Base-by-base conservation (phyloP, 495 filamentous ascomycete species). In the Thermothielavioides terrestris region DNA sequence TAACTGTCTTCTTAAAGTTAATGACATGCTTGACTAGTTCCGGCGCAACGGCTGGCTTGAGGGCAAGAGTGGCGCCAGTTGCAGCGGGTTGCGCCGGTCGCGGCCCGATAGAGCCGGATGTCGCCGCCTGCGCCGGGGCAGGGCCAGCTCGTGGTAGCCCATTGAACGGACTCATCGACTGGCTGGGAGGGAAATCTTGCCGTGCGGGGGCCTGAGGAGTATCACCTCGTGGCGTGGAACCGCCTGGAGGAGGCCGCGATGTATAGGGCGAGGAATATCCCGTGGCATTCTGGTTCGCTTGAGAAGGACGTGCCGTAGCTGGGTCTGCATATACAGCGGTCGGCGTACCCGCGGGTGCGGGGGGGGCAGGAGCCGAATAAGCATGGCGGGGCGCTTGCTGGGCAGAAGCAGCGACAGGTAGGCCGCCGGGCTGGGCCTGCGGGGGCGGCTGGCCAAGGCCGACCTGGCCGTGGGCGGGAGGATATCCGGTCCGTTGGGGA, bases 221-320 rank as follows among this genome's bases (percentile, higher is more conserved):
- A 14, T 37, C 49, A 17, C 49, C 53, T 26, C 54, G 27, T 30
- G 59, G 61, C 12, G 50, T 37, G 18, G 57, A 10, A 11, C 50
- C 36, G 7, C 52, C 20, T 18, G 59, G 57, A 11, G 64, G 59
- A 6, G 69, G 59, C 21, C 62, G 62, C 39, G 69, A 61, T 31
- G 65, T 59, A 46, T 75, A 72, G 8, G 72, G 71, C 6, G 72
- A 73, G 32, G 64, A 67, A 46, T 74, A 74, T 3, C 68, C 59
- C 26, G 64, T 61, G 39, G 62, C 52, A 44, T 67, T 66, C 22
- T 59, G n/a, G 21, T 54, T 64, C 20, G 49, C 46, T 22, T 56
- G 67, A 20, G 62, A 42, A 25, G 61, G 67, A 14, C 66, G 62
- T 18, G 63, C 52, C 14, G 62, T 46, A 10, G 57, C 41, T 15